Conservation (phyloP, 2,329 filamentous ascomycete species). For the Verticillium alfalfae region DNA sequence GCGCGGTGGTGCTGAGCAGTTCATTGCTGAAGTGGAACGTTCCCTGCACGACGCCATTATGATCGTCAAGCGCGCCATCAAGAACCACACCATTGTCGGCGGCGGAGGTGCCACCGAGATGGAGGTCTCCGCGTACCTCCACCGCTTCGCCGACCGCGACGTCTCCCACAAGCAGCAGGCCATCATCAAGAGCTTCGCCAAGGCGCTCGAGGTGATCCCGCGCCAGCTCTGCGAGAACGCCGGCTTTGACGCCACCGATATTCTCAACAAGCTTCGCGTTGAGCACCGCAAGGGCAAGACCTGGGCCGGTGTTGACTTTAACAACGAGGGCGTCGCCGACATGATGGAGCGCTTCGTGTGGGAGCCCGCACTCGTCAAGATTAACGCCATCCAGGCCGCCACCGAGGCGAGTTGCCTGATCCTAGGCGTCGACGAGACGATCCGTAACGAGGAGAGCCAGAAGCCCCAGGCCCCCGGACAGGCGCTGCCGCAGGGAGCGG, state of each 20-base stretch:
- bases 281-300: constrained; percentile 90
- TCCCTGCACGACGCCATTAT: constrained; percentile 98
- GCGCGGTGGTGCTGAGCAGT: constrained; percentile 94
- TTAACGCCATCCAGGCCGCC: constrained; percentile 94
- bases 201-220: constrained; percentile 93
- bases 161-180: constrained; percentile 93
- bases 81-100: constrained; percentile 90
- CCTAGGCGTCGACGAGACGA: constrained; percentile 94
- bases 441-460: constrained; percentile 92
- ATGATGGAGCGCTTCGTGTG: constrained; percentile 96
- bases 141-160: constrained; percentile 87
- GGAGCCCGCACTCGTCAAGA: constrained; percentile 94
- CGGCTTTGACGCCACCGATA: constrained; percentile 96
- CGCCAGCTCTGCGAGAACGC: constrained; percentile 98
- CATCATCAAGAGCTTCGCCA: constrained; percentile 96
- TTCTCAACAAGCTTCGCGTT: constrained; percentile 91
- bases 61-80: constrained; percentile 98
- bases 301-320: constrained; percentile 96
- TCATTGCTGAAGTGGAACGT: constrained; percentile 97
- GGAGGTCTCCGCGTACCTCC: constrained; percentile 91
- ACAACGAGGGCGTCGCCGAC: constrained; percentile 84
- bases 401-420: constrained; percentile 95
- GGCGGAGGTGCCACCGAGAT: constrained; percentile 94
- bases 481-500: constrained; percentile 72
- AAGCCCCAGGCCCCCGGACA: constrained; percentile 75